Percentiles rank a stretch among this genome's conserved stretches.
These are phyloP conservation scores for Fusarium lyarnte DNA, from an alignment of 2,329 filamentous ascomycete genomes.

Conservation along the genomic window DNA sequence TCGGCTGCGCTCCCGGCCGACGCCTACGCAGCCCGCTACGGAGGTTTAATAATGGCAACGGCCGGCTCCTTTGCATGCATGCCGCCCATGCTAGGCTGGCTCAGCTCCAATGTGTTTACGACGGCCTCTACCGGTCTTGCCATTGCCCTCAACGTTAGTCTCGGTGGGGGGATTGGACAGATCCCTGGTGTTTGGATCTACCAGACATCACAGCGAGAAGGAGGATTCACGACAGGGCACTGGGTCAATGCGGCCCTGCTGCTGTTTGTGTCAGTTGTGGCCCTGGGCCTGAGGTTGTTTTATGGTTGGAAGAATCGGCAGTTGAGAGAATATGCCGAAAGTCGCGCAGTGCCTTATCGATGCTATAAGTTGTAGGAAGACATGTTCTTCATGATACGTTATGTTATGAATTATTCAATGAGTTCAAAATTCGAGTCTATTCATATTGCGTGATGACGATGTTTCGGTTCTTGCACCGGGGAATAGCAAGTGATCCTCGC, in stretches of 20 bases:
- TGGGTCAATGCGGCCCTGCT: slow-evolving; percentile 71
- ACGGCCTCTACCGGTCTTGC: slow-evolving; percentile 74
- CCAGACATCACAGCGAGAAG: slow-evolving; percentile 66
- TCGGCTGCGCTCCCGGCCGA: slow-evolving; percentile 71
- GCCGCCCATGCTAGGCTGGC: slow-evolving; percentile 75
- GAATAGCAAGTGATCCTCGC: background rate
- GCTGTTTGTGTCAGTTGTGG: slow-evolving; percentile 66
- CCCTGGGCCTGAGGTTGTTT: slow-evolving; percentile 63
- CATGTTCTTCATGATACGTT: background rate
- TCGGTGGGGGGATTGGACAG: slow-evolving; percentile 73
- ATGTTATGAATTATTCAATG: background rate
- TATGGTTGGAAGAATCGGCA: slow-evolving; percentile 61
- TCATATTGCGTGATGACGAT: background rate
- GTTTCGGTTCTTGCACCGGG: background rate
- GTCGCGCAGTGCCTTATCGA: slow-evolving; percentile 48
- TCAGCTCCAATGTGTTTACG: slow-evolving; percentile 72
- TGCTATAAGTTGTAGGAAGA: slow-evolving; percentile 52
- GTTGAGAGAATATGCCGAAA: slow-evolving; percentile 46
- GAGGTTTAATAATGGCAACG: slow-evolving; percentile 73
- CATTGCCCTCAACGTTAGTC: slow-evolving; percentile 75
- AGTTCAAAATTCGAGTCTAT: background rate
- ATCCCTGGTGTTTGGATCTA: slow-evolving; percentile 81
- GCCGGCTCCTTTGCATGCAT: slow-evolving; percentile 75
- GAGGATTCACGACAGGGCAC: slow-evolving; percentile 75
- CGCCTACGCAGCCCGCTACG: slow-evolving; percentile 70